Percentiles rank a stretch among this genome's conserved stretches.
phyloP scores from a whole-genome alignment of 108 stramenopile genomes.

The Fragilariopsis cylindrus region DNA sequence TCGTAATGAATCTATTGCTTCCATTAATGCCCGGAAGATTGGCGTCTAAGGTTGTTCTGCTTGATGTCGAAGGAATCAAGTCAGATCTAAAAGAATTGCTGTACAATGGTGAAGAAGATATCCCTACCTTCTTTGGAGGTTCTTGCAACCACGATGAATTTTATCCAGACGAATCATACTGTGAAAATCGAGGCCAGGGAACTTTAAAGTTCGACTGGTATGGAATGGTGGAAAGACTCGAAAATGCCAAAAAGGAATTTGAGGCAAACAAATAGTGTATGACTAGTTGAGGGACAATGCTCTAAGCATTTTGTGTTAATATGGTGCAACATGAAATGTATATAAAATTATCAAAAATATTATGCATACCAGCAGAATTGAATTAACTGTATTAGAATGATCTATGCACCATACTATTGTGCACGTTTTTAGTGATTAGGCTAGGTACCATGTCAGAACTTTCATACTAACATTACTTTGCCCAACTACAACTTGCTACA shows the following conservation, averaged over 20 bases:
- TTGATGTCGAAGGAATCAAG: slow-evolving; percentile 52
- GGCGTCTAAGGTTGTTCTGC: slow-evolving; percentile 72
- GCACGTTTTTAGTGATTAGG: too few species aligned
- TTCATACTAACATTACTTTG: too few species aligned
- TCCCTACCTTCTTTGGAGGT: slow-evolving; percentile 86
- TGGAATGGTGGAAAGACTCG: slow-evolving; percentile 83
- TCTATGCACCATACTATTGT: too few species aligned
- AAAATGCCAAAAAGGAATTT: slow-evolving; percentile 51
- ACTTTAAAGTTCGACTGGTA: slow-evolving; percentile 86
- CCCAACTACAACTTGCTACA: too few species aligned
- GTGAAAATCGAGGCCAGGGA: slow-evolving; percentile 76
- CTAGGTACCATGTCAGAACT: too few species aligned
- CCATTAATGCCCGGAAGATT: slow-evolving; percentile 87
- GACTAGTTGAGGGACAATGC: not conserved
- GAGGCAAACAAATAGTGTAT: slow-evolving; percentile 19
- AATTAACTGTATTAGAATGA: too few species aligned
- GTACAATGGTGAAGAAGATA: slow-evolving; percentile 81
- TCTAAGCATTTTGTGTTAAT: not conserved
- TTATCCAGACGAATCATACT: slow-evolving; percentile 75
- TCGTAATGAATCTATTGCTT: slow-evolving; percentile 85
- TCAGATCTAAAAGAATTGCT: slow-evolving; percentile 62
- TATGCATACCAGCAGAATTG: too few species aligned
- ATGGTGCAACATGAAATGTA: too few species aligned
- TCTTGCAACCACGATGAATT: slow-evolving; percentile 73
- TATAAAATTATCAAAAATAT: too few species aligned